phyloP scores from a whole-genome alignment of 768 basidiomycete species.

The Panaeolus cyanescens region DNA sequence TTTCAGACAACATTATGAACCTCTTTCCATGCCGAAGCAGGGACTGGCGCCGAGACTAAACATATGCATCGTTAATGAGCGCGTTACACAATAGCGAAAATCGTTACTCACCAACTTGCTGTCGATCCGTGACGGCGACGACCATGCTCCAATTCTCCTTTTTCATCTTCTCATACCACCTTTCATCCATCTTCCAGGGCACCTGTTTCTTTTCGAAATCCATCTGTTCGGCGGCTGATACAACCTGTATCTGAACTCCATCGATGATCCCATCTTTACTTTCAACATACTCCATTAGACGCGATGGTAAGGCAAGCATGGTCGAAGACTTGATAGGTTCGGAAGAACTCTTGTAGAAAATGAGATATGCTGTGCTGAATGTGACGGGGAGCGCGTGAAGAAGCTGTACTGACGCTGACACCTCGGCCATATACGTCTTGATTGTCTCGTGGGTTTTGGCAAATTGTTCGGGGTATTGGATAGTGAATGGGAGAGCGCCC shows the following conservation, averaged over 20 bases:
- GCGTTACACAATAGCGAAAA: too few relatives aligned
- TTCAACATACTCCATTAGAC: slow-evolving; percentile 9
- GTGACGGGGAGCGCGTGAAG: slow-evolving; percentile 8
- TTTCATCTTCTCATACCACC: slow-evolving; percentile 19
- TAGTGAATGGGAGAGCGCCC: slow-evolving; percentile 8
- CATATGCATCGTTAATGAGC: not conserved
- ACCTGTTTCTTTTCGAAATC: slow-evolving; percentile 12
- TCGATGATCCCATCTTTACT: not conserved
- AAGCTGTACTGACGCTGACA: not conserved
- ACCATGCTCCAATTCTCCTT: slow-evolving; percentile 18
- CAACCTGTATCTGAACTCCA: slow-evolving; percentile 5
- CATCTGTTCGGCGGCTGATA: slow-evolving; percentile 6
- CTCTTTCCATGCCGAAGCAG: not conserved
- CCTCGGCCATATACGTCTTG: not conserved
- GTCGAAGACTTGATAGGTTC: too few relatives aligned
- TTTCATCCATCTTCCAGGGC: slow-evolving; percentile 17
- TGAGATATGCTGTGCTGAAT: slow-evolving; percentile 9
- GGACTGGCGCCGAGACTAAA: not conserved
- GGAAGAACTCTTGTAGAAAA: slow-evolving; percentile 11
- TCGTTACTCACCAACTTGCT: not conserved
- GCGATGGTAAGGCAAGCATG: too few relatives aligned
- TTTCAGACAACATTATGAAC: not conserved
- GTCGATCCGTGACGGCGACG: slow-evolving; percentile 13
- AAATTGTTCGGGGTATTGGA: slow-evolving; percentile 2
- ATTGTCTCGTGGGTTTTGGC: not conserved